These are phyloP conservation scores for Eucalyptus polyanthemos DNA, from an alignment of 345 rosid species.

Conservation along the genomic window DNA sequence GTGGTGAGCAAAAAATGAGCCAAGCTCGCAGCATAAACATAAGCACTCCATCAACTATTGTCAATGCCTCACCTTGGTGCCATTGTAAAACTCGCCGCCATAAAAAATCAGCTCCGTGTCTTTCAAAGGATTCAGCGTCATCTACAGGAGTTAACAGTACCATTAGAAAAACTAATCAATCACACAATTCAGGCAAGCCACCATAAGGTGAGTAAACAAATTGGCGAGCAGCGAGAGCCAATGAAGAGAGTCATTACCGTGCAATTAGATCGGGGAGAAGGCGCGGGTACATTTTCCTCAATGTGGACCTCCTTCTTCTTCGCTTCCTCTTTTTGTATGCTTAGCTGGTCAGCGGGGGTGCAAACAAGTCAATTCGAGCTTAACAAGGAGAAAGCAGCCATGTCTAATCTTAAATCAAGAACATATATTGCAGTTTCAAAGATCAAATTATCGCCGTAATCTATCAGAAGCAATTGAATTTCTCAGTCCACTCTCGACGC, in stretches of 20 bases:
- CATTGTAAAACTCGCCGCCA: slow-evolving; percentile 93
- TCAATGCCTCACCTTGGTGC: slow-evolving; percentile 50
- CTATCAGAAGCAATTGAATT: background rate
- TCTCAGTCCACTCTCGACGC: background rate
- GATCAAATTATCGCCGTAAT: background rate
- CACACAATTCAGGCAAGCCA: background rate
- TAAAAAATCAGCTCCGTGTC: slow-evolving; percentile 81
- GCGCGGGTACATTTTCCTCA: slow-evolving; percentile 80
- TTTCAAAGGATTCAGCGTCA: slow-evolving; percentile 67
- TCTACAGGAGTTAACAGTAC: slow-evolving; percentile 17
- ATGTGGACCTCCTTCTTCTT: slow-evolving; percentile 91
- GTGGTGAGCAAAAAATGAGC: background rate
- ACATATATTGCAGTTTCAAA: background rate
- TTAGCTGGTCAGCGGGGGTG: slow-evolving; percentile 19
- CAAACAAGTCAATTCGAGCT: background rate
- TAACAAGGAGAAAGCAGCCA: background rate
- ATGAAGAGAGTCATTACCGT: slow-evolving; percentile 25
- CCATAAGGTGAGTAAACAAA: background rate
- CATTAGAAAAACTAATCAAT: background rate
- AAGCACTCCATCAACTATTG: background rate
- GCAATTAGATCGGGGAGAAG: slow-evolving; percentile 91
- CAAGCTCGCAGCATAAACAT: background rate
- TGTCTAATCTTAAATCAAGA: background rate
- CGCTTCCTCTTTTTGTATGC: slow-evolving; percentile 81
- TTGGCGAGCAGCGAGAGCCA: background rate